Evolutionary conservation across 306 rosid genomes (phyloP).

Genomic region (peach (Prunus persica)): Prunus_persica_NCBIv2 NC_034014.1:18517501-18518000

Average conservation of each 20-base stretch:
- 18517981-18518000: too few relatives aligned
- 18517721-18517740: neutral
- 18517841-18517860: too few relatives aligned
- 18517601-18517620: slow-evolving; percentile 32
- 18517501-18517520: slow-evolving; percentile 34
- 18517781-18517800: neutral
- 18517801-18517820: neutral
- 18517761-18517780: neutral
- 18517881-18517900: too few relatives aligned
- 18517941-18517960: too few relatives aligned
- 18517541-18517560: slow-evolving; percentile 35
- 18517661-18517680: slow-evolving; percentile 32
- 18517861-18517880: too few relatives aligned
- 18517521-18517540: slow-evolving; percentile 45
- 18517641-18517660: slow-evolving; percentile 57
- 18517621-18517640: slow-evolving; percentile 36
- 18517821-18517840: too few relatives aligned
- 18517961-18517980: too few relatives aligned
- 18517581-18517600: slow-evolving; percentile 35
- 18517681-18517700: slow-evolving; percentile 52
- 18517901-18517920: too few relatives aligned
- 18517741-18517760: too few relatives aligned
- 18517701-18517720: slow-evolving; percentile 17
- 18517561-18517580: slow-evolving; percentile 22
- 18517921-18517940: too few relatives aligned